phyloP scores from a whole-genome alignment of 192 early-diverging fungal species.

The Neocallimastix lanati region DNA sequence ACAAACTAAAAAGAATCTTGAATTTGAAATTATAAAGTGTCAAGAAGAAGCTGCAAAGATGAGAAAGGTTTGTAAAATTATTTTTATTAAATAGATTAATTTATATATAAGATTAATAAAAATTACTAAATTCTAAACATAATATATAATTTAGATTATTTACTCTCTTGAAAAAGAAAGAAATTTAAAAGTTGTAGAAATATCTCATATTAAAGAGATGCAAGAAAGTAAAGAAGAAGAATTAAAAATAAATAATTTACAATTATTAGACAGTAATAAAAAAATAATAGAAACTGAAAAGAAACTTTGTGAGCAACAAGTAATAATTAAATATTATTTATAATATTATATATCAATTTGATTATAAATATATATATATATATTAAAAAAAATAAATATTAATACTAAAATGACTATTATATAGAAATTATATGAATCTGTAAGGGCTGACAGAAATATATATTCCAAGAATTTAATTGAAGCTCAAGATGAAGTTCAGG shows the following conservation, averaged over 20 bases:
- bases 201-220: conserved; percentile 7
- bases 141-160: conserved; percentile 16
- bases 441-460: conserved; percentile 34
- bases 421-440: conserved; percentile 32
- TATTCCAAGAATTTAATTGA: conserved; percentile 41
- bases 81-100: too few species aligned
- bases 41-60: conserved; percentile 42
- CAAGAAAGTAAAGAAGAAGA: conserved; percentile 23
- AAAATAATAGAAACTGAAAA: conserved; percentile 34
- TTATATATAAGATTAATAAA: too few species aligned
- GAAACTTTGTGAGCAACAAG: conserved; percentile 39
- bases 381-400: too few species aligned
- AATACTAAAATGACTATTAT: background rate
- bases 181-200: conserved; percentile 28
- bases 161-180: conserved; percentile 37
- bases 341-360: too few species aligned
- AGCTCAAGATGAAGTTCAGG: conserved; percentile 37
- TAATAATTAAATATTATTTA: too few species aligned
- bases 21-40: conserved; percentile 35
- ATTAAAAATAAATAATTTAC: conserved; percentile 37
- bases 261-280: conserved; percentile 35
- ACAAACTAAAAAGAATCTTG: conserved; percentile 33
- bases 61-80: conserved; percentile 24
- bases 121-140: too few species aligned
- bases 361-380: too few species aligned